Percentiles rank a stretch among this genome's conserved stretches.
Conservation (phyloP, 2,329 filamentous ascomycete genomes). For the Graphiopsis chlorocephala region DNA sequence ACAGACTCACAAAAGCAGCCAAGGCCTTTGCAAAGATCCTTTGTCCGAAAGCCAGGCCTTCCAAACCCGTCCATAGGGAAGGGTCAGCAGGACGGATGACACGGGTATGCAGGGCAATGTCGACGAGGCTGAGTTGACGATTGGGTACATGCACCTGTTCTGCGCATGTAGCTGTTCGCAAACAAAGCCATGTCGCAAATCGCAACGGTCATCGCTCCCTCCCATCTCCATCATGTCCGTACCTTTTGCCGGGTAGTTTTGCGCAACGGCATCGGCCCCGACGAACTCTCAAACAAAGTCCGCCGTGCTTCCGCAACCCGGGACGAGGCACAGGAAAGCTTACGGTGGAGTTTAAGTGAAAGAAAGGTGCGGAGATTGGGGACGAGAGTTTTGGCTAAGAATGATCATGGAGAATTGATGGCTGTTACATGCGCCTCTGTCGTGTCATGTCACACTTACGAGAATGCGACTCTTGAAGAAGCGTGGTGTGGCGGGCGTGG, state of each 20-base stretch:
- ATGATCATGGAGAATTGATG: background rate
- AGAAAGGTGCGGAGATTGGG: background rate
- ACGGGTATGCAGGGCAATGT: background rate
- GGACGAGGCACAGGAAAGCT: background rate
- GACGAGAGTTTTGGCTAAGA: background rate
- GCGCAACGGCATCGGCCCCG: background rate
- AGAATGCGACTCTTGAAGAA: background rate
- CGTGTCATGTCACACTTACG: background rate
- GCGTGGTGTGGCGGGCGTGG: background rate
- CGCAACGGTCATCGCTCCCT: background rate
- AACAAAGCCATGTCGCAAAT: background rate
- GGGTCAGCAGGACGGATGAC: background rate
- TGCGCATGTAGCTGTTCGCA: background rate
- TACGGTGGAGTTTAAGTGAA: background rate
- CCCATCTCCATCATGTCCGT: background rate
- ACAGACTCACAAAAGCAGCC: background rate
- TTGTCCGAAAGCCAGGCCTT: background rate
- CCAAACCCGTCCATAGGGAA: background rate
- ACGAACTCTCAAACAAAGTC: background rate
- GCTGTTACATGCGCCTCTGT: background rate
- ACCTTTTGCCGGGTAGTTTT: background rate
- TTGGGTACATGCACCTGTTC: background rate
- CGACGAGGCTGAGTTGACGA: background rate
- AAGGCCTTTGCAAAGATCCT: background rate
- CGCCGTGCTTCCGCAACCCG: conserved; percentile 3